Evolutionary conservation across 2,329 filamentous ascomycete genomes (phyloP).

Genomic region (Mollisiaceae sp.): DNA sequence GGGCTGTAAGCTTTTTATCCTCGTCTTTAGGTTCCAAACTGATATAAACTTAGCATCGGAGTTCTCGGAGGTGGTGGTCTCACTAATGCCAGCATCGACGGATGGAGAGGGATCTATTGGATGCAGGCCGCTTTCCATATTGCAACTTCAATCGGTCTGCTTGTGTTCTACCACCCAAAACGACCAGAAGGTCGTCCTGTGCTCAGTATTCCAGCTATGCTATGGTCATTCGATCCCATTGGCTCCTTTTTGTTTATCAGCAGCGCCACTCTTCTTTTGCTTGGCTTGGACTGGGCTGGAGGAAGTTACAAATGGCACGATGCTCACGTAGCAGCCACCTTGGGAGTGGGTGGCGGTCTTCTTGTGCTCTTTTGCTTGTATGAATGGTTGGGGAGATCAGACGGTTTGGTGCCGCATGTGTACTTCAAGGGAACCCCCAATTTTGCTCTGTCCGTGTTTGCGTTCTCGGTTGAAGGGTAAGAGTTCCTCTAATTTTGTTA

Average conservation of each 20-base stretch:
- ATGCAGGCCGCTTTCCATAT: slow-evolving; percentile 58
- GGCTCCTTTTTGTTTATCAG: slow-evolving; percentile 52
- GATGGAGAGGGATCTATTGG: slow-evolving; percentile 65
- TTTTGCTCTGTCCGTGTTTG: slow-evolving; percentile 59
- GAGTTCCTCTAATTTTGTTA: too few relatives aligned
- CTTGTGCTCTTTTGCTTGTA: slow-evolving; percentile 44
- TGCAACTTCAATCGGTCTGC: slow-evolving; percentile 52
- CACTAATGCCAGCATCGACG: slow-evolving; percentile 51
- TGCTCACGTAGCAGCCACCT: slow-evolving; percentile 39
- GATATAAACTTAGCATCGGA: slow-evolving; percentile 44
- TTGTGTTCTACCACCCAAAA: slow-evolving; percentile 55
- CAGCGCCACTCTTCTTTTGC: slow-evolving; percentile 50
- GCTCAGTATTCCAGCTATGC: slow-evolving; percentile 46
- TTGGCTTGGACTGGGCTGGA: slow-evolving; percentile 53
- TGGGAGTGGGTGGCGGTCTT: slow-evolving; percentile 40
- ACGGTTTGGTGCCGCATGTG: slow-evolving; percentile 60
- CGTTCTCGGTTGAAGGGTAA: slow-evolving; percentile 59
- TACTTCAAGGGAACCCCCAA: slow-evolving; percentile 60
- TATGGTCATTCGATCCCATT: slow-evolving; percentile 56
- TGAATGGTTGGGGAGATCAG: slow-evolving; percentile 58
- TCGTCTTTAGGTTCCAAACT: not conserved
- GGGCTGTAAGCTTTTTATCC: slow-evolving; percentile 50
- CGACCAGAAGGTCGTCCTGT: slow-evolving; percentile 43
- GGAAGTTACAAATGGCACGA: slow-evolving; percentile 47
- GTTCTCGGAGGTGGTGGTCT: slow-evolving; percentile 57